Evolutionary conservation across 2,329 filamentous ascomycete species (phyloP).

Genomic region (Calonectria hawksworthii): DNA sequence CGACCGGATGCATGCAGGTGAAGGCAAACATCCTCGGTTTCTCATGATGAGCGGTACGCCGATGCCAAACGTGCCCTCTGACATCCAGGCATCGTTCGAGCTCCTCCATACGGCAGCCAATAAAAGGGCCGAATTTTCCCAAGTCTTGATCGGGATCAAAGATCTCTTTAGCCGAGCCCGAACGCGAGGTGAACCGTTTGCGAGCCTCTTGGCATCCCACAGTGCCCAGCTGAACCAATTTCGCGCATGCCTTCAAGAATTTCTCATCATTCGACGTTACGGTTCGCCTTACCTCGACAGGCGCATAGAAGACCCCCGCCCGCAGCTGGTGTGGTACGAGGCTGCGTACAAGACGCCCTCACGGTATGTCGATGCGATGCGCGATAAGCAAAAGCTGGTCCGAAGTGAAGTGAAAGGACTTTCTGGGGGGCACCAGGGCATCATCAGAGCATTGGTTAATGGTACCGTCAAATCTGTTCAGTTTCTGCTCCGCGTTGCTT

Average conservation of each 20-base stretch:
- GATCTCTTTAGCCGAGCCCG: neutral
- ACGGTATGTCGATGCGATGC: neutral
- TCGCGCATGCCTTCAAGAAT: neutral
- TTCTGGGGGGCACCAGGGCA: neutral
- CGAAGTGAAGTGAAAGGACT: neutral
- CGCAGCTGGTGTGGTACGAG: neutral
- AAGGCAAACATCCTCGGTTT: neutral
- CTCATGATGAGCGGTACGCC: conserved; percentile 1
- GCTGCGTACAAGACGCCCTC: neutral
- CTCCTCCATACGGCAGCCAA: neutral
- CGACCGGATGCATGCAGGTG: neutral
- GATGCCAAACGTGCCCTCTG: neutral
- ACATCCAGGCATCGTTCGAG: neutral
- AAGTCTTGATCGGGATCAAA: neutral
- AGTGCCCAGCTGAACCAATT: neutral
- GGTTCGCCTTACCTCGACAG: neutral
- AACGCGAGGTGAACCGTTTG: neutral
- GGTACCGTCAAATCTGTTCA: neutral
- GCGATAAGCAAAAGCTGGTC: neutral
- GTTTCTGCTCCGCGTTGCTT: neutral
- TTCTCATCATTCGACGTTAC: neutral
- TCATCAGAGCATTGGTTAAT: neutral
- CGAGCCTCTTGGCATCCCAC: neutral
- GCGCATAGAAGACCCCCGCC: neutral
- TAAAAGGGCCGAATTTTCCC: neutral